Percentiles rank a stretch among this genome's conserved stretches.
Conservation (phyloP, 139 green algal genomes). For the Tetraselmis chui region DNA sequence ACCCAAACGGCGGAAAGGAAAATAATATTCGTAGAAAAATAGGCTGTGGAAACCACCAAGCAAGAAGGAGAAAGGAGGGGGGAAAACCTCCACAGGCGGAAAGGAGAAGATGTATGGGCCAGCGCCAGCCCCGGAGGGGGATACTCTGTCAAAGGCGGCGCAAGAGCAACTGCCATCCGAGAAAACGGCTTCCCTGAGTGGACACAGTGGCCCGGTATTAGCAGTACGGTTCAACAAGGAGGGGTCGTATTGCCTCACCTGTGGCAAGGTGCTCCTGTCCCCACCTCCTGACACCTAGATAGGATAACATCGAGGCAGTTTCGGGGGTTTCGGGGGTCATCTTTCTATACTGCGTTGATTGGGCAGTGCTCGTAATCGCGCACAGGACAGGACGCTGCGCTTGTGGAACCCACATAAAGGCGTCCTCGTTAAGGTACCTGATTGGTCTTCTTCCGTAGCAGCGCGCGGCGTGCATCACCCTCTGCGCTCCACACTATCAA, state of each 20-base stretch:
- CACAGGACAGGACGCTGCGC: slow-evolving; percentile 70
- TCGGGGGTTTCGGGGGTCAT: not conserved
- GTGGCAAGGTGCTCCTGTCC: slow-evolving; percentile 59
- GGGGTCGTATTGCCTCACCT: slow-evolving; percentile 77
- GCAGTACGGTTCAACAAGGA: slow-evolving; percentile 74
- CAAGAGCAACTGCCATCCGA: not conserved
- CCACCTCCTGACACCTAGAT: not conserved
- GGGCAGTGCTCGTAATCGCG: not conserved
- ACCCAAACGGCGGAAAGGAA: too few relatives aligned
- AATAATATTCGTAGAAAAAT: too few relatives aligned
- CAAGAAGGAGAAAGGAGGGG: too few relatives aligned
- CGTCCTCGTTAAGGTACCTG: slow-evolving; percentile 66
- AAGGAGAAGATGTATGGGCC: not conserved
- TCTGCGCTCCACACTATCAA: not conserved
- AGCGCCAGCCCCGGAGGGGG: not conserved
- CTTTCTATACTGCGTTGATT: too few relatives aligned
- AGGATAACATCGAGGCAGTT: not conserved
- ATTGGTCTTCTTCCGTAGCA: too few relatives aligned
- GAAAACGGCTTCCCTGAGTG: slow-evolving; percentile 29
- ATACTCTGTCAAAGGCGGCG: too few relatives aligned
- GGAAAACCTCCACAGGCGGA: too few relatives aligned
- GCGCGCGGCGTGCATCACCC: not conserved
- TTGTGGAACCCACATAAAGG: slow-evolving; percentile 82
- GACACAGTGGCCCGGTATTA: slow-evolving; percentile 77
- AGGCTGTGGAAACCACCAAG: too few relatives aligned